Base-by-base conservation (phyloP, 2,329 filamentous ascomycete genomes). In the Botrytis byssoidea region DNA sequence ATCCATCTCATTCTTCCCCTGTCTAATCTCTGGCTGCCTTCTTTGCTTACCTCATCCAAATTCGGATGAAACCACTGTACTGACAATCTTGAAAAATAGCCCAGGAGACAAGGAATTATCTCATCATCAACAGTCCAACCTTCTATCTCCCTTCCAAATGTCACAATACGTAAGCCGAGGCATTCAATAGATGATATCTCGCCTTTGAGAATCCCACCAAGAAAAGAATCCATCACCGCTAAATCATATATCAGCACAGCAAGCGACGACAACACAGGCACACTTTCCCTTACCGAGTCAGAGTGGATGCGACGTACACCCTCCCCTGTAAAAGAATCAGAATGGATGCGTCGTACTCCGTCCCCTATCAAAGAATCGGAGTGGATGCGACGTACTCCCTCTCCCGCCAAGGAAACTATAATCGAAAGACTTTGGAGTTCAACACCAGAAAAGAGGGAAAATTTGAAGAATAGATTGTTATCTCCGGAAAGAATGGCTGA, bases 291-390 rank as follows among this genome's bases (percentile, higher is more conserved):
- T 7, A 76, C 76, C 9, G 78, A 79, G 65, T 76, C 77, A 3
- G 77, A 79, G 51, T 79, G 78, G 78, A 78, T 79, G 78, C 74
- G 74, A 46, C 74, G 75, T 44, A 77, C 78, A 1, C 78, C 77
- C 7, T 77, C 76, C 20, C 77, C 77, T 2, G 46, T 71, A 16
- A 71, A 66, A 46, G 51, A 78, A 70, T 76, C 77, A 2, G 77
- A 78, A 57, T 78, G 78, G 78, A 77, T 79, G 78, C 74, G 74
- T 46, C 74, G 74, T 40, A 77, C 78, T 3, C 78, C 77, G 8
- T 77, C 76, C 25, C 77, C 77, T 1, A 40, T 69, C 8, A 71
- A 67, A 55, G 78, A 79, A 69, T 76, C 77, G 1, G 77, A 79
- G 46, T 79, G 78, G 78, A 78, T 79, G 78, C 75, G 74, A 37